Evolutionary conservation across 2,329 filamentous ascomycete species (phyloP), one percentile per base, ranked within the genome.

Genomic region (Teratosphaeria nubilosa): DNA sequence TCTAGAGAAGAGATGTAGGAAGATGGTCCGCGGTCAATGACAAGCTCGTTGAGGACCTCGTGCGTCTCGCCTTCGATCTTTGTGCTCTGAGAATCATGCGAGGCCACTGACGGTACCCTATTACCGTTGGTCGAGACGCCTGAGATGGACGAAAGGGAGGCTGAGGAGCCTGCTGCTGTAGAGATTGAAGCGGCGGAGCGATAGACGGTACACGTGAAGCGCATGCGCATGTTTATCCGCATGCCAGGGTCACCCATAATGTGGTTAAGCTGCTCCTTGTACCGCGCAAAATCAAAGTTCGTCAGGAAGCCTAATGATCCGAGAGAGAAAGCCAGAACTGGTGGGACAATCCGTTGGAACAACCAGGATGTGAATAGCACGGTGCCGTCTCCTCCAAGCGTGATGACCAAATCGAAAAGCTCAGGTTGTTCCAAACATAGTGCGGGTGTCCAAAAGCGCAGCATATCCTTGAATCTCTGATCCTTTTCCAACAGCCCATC

Each of bases 1-100:
- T 99, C 94, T 45, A 99, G 81, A 75, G 96, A 95, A 51, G 92
- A 97, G 59, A 99, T 92, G 71, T 97, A 99, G 22, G 92, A 91
- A 16, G 90, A 95, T 68, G 94, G 94, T 63, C 94, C 94, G 60
- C 94, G 89, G 76, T 99, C 94, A 67, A 99, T 97, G 73, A 99
- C 92, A 55, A 99, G 85, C 76, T 99, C 94, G 75, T 99, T 99
- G 63, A 99, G 84, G 22, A 99, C 92, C 76, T 99, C 94, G 63
- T 96, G 97, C 68, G 96, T 91, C 76, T 97, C 92, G 51, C 87
- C 90, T 73, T 96, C 91, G 66, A 94, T 82, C 45, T 84, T 83
- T n/a, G 83, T 79, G 11, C 80, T 82, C 1, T 77, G 76, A 6
- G 77, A 73, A 13, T 72, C 55, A 41, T 55, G 51, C 13, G 27